Evolutionary conservation across 805 yeast species (phyloP).

Genomic region (Spathaspora arborariae): DNA sequence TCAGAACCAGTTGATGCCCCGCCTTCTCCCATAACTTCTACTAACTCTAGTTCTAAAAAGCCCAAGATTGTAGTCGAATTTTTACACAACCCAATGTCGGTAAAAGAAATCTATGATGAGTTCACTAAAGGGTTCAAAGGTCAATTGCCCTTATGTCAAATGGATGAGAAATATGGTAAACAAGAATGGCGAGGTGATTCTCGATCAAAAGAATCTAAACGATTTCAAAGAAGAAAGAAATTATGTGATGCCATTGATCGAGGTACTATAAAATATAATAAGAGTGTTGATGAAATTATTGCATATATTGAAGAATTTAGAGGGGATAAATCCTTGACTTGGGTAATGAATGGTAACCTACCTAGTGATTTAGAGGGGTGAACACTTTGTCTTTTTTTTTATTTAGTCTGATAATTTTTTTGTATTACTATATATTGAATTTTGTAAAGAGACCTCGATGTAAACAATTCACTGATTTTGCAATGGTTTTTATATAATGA

Average conservation of each 20-base stretch:
- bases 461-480: too few relatives aligned
- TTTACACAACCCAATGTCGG: constrained; percentile 43
- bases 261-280: constrained; percentile 37
- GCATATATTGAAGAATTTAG: constrained; percentile 39
- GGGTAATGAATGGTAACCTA: constrained; percentile 46
- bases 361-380: constrained; percentile 27
- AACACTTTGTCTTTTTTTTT: neutral
- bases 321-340: constrained; percentile 40
- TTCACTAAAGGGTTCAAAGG: constrained; percentile 43
- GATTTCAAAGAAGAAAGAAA: constrained; percentile 41
- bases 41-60: constrained; percentile 16
- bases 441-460: too few relatives aligned
- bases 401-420: neutral
- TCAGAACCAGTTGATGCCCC: neutral
- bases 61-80: constrained; percentile 38
- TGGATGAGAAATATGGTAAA: constrained; percentile 42
- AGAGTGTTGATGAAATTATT: constrained; percentile 38
- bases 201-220: constrained; percentile 40
- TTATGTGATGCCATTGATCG: constrained; percentile 41
- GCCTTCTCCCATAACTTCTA: neutral
- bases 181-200: constrained; percentile 46
- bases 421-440: neutral
- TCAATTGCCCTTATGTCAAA: constrained; percentile 38
- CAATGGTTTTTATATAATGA: too few relatives aligned
- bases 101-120: constrained; percentile 42